Evolutionary conservation across 2,329 filamentous ascomycete species (phyloP), one percentile per base, ranked within the genome.

Genomic region (Aspergillus uvarum): DNA sequence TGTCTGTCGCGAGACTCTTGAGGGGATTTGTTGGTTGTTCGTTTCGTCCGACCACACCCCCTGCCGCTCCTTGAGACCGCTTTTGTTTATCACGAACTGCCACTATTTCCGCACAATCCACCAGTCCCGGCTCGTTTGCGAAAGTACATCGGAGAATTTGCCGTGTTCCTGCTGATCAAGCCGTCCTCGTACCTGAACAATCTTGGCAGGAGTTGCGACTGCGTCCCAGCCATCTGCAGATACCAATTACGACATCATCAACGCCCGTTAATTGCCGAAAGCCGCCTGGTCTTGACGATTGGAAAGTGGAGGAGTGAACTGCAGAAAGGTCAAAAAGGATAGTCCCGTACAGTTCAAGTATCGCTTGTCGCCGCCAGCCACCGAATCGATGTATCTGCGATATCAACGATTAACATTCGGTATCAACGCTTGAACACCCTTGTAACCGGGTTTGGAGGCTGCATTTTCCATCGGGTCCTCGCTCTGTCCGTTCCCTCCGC

Each of bases 21-120:
- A 63, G 63, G 64, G 60, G 54, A 55, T 51, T 51, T 57, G 61
- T 62, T 65, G 62, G 61, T 60, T 58, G 47, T 54, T 54, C 44
- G 19, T 56, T 53, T 54, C 50, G 59, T 58, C 16, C 57, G 58
- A 62, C 59, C 60, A 58, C 62, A 44, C 47, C 60, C 64, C 66
- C 64, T 65, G 68, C 67, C 69, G 62, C 69, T 72, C 69, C 64
- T 71, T 72, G 54, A 62, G 53, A 50, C 26, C 58, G 35, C 58
- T 56, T 44, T 63, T 65, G 63, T 65, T 64, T 61, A 59, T 55
- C 55, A 31, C 48, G 54, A 51, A 54, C 53, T 48, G 50, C 44
- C 42, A 44, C 53, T 47, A 49, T 16, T 52, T 49, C 24, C 50
- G 58, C 62, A 56, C 60, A 56, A 59, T 26, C 57, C 50, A 47